Percentiles rank a stretch among this genome's conserved stretches.
phyloP scores from a whole-genome alignment of 495 filamentous ascomycete species.

The Trichocladium uniseriatum region DNA sequence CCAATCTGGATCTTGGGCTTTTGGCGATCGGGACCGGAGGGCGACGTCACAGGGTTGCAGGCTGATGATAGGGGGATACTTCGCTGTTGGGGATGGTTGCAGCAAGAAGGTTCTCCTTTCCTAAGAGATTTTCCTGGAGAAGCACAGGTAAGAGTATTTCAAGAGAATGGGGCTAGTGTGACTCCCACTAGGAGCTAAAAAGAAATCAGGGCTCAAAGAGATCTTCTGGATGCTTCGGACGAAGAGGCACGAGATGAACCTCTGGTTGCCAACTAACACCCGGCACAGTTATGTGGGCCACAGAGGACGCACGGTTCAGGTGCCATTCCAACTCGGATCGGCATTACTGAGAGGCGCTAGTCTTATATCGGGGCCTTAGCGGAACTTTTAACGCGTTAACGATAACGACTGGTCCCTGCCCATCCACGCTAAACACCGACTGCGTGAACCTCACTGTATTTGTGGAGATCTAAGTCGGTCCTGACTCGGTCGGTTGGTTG shows the following conservation, averaged over 20 bases:
- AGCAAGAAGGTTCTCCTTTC: background rate
- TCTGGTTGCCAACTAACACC: background rate
- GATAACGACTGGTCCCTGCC: background rate
- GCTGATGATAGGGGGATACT: background rate
- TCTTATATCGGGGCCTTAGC: constrained; percentile 4
- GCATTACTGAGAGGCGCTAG: background rate
- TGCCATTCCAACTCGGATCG: background rate
- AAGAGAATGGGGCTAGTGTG: no score
- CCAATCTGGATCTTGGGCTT: background rate
- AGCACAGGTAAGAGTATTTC: no score
- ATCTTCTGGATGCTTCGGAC: background rate
- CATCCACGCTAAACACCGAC: constrained; percentile 1
- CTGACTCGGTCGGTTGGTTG: constrained; percentile 21
- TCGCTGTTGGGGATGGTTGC: background rate
- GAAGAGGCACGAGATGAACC: background rate
- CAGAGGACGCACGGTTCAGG: constrained; percentile 2
- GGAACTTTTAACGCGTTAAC: constrained; percentile 2
- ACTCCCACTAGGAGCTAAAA: no score
- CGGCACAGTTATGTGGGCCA: background rate
- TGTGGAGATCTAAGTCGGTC: constrained; percentile 13
- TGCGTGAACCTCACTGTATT: constrained; percentile 5
- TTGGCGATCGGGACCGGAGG: background rate
- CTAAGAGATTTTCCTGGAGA: no score
- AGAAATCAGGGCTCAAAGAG: no score
- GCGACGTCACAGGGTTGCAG: background rate